Conservation (phyloP, 495 filamentous ascomycete genomes). For the Penicillium daleae region DNA sequence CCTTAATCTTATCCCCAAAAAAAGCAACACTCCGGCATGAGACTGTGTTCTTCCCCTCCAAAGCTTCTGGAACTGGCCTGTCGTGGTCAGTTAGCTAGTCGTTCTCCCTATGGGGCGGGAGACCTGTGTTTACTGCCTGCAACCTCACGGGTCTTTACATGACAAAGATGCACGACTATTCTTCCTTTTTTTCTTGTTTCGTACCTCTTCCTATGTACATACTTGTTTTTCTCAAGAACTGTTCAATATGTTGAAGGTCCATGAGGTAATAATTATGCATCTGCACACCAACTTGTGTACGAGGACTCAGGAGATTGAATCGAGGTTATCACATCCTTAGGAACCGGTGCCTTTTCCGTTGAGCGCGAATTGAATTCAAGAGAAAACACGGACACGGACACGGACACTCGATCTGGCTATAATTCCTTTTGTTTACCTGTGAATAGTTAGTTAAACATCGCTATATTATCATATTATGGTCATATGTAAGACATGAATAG, state of each 20-base stretch:
- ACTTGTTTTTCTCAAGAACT: no score
- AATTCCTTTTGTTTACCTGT: background rate
- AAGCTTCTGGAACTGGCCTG: background rate
- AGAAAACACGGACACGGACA: background rate
- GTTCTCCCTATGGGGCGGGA: background rate
- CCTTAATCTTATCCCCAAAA: background rate
- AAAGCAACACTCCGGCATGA: background rate
- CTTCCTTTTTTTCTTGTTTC: background rate
- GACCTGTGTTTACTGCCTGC: background rate
- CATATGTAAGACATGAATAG: slow-evolving; percentile 1
- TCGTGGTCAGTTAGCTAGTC: background rate
- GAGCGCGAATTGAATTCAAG: background rate
- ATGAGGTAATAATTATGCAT: background rate
- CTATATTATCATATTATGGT: background rate
- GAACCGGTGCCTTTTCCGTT: background rate
- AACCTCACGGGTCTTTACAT: slow-evolving; percentile 1
- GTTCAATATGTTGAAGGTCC: no score
- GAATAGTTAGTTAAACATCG: background rate
- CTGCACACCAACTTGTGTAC: background rate
- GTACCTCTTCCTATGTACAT: background rate
- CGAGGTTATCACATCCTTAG: slow-evolving; percentile 8
- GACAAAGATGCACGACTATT: background rate
- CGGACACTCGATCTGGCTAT: background rate
- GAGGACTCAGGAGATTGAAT: slow-evolving; percentile 1
- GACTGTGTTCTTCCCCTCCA: background rate